Base-by-base conservation (phyloP, 2,329 filamentous ascomycete genomes). In the Aspergillus hortae region DNA sequence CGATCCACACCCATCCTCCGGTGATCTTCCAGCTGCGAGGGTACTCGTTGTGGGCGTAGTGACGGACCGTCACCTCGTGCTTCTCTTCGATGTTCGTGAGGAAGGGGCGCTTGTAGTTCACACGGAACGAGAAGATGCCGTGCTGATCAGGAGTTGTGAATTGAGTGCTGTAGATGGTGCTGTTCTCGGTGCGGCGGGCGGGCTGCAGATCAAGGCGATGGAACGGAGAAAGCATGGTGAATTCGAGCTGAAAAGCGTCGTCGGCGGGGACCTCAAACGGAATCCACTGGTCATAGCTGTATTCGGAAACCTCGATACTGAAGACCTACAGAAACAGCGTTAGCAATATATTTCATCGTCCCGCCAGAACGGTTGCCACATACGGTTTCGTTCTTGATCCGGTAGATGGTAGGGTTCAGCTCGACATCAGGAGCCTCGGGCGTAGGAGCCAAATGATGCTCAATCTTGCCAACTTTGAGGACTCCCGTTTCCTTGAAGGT, bases 141-240 rank as follows among this genome's bases (percentile, higher is more conserved):
- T 99, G 94, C 75, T 99, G 94, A 71, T 99, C 94, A 4, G 94
- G 94, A 4, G 92, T 82, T 58, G 80, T 88, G 75, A 99, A 96
- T 21, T 83, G 80, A 43, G 83, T 80, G 57, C 81, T 80, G 78
- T 87, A 99, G 56, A 88, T 80, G 46, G 89, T 86, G 58, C 85
- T 84, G 63, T 89, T 86, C 49, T 79, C 72, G 1, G 85, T 87
- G 23, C 78, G 78, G 30, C 74, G 72, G 9, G 78, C 70, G 12
- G 83, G 81, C 7, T 76, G 64, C 30, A 99, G 85, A 54, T 85
- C 79, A 32, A 97, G 81, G 40, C 94, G 92, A 77, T 96, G 88
- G 84, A 96, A 97, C 51, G 94, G 92, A 1, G 92, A 96, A 44
- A 99, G 87, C 94, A 97, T 99, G 77, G 86, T 92, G 79, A 97